Evolutionary conservation across 2,329 filamentous ascomycete genomes (phyloP), one percentile per base, ranked within the genome.

Genomic region (Pseudocercospora eumusae): DNA sequence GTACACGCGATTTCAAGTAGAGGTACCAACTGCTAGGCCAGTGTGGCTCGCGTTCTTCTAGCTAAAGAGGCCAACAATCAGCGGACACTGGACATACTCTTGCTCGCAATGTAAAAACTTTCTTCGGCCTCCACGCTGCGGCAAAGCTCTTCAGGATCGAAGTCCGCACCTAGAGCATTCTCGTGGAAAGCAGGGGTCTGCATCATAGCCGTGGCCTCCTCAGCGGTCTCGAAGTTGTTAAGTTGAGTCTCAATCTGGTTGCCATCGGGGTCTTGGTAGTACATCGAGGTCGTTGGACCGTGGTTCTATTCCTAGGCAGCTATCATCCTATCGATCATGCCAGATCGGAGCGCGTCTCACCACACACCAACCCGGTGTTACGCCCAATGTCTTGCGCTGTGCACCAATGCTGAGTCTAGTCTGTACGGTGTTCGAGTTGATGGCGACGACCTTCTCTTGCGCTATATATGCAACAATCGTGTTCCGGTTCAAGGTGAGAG

Each of bases 81-180:
- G n/a, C n/a, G n/a, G n/a, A n/a, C n/a, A n/a, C n/a, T n/a, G n/a
- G n/a, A n/a, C n/a, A n/a, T n/a, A n/a, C n/a, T n/a, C n/a, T n/a
- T n/a, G n/a, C n/a, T n/a, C n/a, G n/a, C n/a, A n/a, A n/a, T n/a
- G n/a, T n/a, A n/a, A n/a, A n/a, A n/a, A n/a, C n/a, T n/a, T n/a
- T 71, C 74, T 4, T 70, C 73, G 11, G 28, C 56, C 44, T 70
- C 25, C 15, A 76, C 40, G n/a, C 68, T 59, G 59, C 49, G 40
- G 42, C 78, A 71, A 31, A 78, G 64, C 1, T 80, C 79, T 21
- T 82, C 80, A 0, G 79, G 74, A 60, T 82, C 78, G 64, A 80
- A 76, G 47, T 82, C 77, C 0, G 69, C 72, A 0, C 80, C 80
- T 15, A 81, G 68, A 0, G 80, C 76, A 63, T 83, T 83, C 63